Conservation (phyloP, 768 basidiomycete species). For the Lepiota brunneoincarnata region DNA sequence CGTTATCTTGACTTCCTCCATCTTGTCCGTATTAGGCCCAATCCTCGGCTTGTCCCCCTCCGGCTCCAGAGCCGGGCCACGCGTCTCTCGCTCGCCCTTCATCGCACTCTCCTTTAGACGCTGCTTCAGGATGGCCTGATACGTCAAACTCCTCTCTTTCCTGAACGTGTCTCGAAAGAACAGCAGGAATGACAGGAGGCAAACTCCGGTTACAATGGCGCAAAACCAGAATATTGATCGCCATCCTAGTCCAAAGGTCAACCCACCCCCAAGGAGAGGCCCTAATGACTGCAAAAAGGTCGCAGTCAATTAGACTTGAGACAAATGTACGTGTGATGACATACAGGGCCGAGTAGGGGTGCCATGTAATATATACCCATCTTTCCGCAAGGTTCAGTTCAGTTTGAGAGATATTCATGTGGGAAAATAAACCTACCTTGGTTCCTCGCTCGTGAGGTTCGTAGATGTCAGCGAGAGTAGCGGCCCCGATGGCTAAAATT, state of each 20-base stretch:
- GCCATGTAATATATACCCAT: constrained; percentile 79
- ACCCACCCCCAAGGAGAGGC: constrained; percentile 64
- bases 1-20: constrained; percentile 42
- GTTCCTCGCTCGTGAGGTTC: constrained; percentile 64
- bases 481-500: constrained; percentile 67
- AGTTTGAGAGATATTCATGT: background rate
- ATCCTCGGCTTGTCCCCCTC: background rate
- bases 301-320: background rate
- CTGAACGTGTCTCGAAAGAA: constrained; percentile 81
- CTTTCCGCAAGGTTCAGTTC: constrained; percentile 14
- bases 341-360: constrained; percentile 62
- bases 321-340: background rate
- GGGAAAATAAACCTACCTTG: constrained; percentile 27
- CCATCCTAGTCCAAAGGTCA: constrained; percentile 69
- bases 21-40: background rate
- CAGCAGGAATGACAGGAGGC: constrained; percentile 51
- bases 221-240: constrained; percentile 80
- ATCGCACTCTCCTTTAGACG: constrained; percentile 23
- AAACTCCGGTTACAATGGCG: constrained; percentile 52
- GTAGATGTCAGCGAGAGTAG: constrained; percentile 72
- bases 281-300: constrained; percentile 37
- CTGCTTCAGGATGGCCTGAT: constrained; percentile 57
- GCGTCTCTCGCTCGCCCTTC: constrained; percentile 12
- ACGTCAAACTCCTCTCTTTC: constrained; percentile 72
- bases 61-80: too few relatives aligned